These are phyloP conservation scores for Rauvolfia tetraphylla DNA, from an alignment of 257 asterid species.

Conservation along the genomic window DNA sequence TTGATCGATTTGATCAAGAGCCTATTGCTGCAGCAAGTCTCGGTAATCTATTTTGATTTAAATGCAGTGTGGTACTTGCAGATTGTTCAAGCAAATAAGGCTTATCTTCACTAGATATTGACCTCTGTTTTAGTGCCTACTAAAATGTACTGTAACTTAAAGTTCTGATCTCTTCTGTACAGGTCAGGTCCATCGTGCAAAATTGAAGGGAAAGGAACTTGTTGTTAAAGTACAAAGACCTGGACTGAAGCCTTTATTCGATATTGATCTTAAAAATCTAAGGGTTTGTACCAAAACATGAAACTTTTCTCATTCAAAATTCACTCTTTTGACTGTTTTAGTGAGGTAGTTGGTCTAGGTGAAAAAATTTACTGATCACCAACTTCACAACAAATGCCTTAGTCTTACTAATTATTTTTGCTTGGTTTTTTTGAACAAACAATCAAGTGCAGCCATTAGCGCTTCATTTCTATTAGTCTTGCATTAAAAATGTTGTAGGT, in stretches of 20 bases:
- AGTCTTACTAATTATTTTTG: not conserved
- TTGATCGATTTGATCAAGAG: conserved; percentile 73
- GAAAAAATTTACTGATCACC: not conserved
- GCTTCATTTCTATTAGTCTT: not conserved
- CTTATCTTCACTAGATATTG: not conserved
- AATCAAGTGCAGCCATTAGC: not conserved
- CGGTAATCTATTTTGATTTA: conserved; percentile 38
- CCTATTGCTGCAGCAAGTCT: conserved; percentile 98
- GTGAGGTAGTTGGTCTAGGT: not conserved
- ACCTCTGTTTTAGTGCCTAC: not conserved
- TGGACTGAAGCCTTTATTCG: conserved; percentile 85
- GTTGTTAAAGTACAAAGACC: conserved; percentile 93
- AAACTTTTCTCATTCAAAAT: conserved; percentile 5
- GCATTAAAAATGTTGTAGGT: not conserved
- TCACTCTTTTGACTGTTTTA: not conserved
- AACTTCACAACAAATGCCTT: not conserved
- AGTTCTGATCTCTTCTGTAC: conserved; percentile 19
- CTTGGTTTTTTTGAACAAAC: not conserved
- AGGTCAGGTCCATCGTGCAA: conserved; percentile 98
- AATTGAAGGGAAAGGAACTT: conserved; percentile 64
- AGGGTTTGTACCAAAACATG: conserved; percentile 51
- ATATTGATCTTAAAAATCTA: conserved; percentile 83
- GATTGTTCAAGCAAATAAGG: not conserved
- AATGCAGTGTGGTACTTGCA: not conserved
- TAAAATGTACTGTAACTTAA: not conserved